Base-by-base conservation (phyloP, 1,284 basidiomycete species). In the Ganoderma lucidum region DNA sequence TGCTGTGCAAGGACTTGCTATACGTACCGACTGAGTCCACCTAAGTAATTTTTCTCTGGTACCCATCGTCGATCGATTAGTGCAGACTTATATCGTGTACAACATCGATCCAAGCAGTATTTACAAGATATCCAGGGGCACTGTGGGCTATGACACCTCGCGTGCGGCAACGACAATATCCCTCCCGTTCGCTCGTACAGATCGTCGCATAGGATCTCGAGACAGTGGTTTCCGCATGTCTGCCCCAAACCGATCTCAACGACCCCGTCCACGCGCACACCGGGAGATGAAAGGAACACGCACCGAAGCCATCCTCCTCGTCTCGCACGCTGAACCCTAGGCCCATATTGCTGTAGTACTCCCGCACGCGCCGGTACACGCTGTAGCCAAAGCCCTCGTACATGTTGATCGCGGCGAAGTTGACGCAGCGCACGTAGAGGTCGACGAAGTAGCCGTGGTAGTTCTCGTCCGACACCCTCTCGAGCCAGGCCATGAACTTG, bases 231-330 rank as follows among this genome's bases (percentile, higher is more conserved):
- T 95, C 35, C 96, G 88, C 95, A 97, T 97, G 78, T 97, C 95
- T 96, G 75, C 14, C 41, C 64, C 59, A 61, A 15, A 30, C 23
- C n/a, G 39, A 30, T 28, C 19, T 61, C 39, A 61, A 42, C 10
- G 23, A 61, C 15, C 56, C 56, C 56, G 30, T 39, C 56, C 37
- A 41, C 12, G 17, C 1, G n/a, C 56, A 15, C 60, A 5, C 5
- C 14, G 28, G 35, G 53, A 15, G 15, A 23, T 67, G 53, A 63
- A 66, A 53, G 53, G 14, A 62, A 9, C 45, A 87, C 93, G 75
- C 80, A 96, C 95, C 96, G 80, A 92, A 97, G 17, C 94, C 96
- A 79, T 97, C 95, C 76, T 96, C 94, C 77, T 97, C 95, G 67
- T 95, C 93, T 75, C 87, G 83, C 28, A 87, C 87, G 10, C 88